Evolutionary conservation across 352 stramenopile genomes (phyloP).

Genomic region (Phytopythium aichiense): DNA sequence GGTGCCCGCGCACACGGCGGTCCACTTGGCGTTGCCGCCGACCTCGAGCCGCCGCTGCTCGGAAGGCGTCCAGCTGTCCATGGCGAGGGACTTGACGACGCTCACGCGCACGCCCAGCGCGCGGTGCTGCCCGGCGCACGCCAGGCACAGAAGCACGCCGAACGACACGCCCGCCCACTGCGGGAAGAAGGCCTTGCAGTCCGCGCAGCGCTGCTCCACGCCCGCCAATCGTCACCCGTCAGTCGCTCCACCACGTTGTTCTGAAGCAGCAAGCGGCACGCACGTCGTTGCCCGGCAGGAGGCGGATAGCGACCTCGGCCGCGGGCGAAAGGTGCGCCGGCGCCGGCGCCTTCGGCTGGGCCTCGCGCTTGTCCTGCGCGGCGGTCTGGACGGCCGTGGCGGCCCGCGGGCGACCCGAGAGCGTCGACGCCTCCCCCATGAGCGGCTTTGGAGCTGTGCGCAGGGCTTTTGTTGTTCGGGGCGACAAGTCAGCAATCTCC

Average conservation of each 20-base stretch:
- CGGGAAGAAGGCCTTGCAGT: constrained; percentile 77
- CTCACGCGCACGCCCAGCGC: constrained; percentile 75
- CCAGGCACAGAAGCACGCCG: constrained; percentile 75
- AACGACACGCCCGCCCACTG: constrained; percentile 84
- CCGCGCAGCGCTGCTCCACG: constrained; percentile 54
- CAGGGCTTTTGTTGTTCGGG: not conserved
- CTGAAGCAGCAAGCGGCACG: constrained; percentile 10
- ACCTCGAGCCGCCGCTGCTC: constrained; percentile 59
- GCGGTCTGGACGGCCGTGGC: not conserved
- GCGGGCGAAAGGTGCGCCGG: constrained; percentile 37
- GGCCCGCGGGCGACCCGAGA: not conserved
- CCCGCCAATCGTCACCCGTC: too few relatives aligned
- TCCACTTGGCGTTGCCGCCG: constrained; percentile 81
- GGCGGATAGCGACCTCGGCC: constrained; percentile 48
- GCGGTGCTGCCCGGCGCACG: constrained; percentile 72
- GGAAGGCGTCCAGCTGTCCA: constrained; percentile 63
- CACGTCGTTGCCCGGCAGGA: constrained; percentile 76
- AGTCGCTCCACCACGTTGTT: too few relatives aligned
- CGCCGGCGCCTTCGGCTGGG: not conserved
- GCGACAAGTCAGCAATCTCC: too few relatives aligned
- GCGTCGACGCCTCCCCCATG: constrained; percentile 7
- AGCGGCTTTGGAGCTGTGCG: not conserved
- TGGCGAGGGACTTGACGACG: constrained; percentile 82
- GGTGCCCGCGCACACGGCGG: constrained; percentile 57
- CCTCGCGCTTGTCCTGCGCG: not conserved